phyloP scores from a whole-genome alignment of 2,329 filamentous ascomycete species.

The Plectosphaerella plurivora region DNA sequence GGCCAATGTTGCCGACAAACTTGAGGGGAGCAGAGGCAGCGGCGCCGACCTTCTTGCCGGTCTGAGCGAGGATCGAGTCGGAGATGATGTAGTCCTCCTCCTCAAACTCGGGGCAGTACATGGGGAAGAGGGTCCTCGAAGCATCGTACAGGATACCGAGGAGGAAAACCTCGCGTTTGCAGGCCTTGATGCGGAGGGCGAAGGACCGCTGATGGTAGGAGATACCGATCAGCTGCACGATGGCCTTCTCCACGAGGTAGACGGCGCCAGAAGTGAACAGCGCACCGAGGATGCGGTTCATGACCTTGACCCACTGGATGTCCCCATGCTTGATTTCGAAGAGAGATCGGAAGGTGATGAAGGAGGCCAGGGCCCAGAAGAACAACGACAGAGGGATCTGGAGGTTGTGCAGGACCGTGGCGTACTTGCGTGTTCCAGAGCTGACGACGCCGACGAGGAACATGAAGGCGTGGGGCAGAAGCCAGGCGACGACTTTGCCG shows the following conservation, averaged over 20 bases:
- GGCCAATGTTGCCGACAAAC: slow-evolving; percentile 70
- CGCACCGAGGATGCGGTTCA: slow-evolving; percentile 64
- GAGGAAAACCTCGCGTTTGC: slow-evolving; percentile 80
- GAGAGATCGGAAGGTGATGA: slow-evolving; percentile 57
- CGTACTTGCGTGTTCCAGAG: slow-evolving; percentile 67
- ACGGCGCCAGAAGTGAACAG: slow-evolving; percentile 65
- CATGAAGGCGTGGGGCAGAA: slow-evolving; percentile 60
- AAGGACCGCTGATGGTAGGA: slow-evolving; percentile 84
- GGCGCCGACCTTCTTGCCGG: slow-evolving; percentile 32
- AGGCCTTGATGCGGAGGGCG: slow-evolving; percentile 77
- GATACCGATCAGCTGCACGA: slow-evolving; percentile 80
- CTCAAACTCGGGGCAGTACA: slow-evolving; percentile 84
- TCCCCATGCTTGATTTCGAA: slow-evolving; percentile 30
- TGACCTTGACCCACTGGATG: slow-evolving; percentile 49
- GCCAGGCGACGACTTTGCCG: slow-evolving; percentile 59
- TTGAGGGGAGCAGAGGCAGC: slow-evolving; percentile 40
- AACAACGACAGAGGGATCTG: slow-evolving; percentile 65
- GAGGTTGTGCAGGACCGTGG: slow-evolving; percentile 57
- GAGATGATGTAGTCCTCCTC: slow-evolving; percentile 93
- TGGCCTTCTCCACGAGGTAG: slow-evolving; percentile 70
- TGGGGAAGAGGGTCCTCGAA: slow-evolving; percentile 81
- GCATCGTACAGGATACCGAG: slow-evolving; percentile 86
- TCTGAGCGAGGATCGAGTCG: slow-evolving; percentile 55
- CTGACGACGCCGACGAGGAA: slow-evolving; percentile 66
- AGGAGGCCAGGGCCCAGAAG: slow-evolving; percentile 61